Conservation (phyloP, 2,329 filamentous ascomycete species). For the Neofusicoccum umdonicola region DNA sequence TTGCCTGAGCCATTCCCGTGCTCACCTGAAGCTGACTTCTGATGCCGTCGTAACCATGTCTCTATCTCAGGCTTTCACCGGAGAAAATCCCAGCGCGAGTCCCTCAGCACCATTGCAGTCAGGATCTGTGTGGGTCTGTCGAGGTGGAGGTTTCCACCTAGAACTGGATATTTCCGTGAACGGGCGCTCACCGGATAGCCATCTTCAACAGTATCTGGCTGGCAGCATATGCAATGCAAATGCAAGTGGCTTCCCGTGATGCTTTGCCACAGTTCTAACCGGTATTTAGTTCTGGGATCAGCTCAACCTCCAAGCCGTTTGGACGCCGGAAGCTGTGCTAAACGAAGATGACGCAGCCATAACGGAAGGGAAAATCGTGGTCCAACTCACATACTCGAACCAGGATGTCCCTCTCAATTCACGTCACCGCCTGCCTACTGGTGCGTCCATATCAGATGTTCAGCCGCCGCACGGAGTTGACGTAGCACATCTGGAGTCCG, state of each 20-base stretch:
- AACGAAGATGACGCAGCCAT: not conserved
- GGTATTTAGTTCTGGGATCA: conserved; percentile 36
- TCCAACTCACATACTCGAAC: conserved; percentile 26
- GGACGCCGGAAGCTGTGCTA: not conserved
- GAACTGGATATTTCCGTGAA: conserved; percentile 26
- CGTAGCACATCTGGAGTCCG: conserved; percentile 26
- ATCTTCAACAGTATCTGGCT: conserved; percentile 25
- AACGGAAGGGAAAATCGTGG: conserved; percentile 16
- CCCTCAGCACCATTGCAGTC: conserved; percentile 26
- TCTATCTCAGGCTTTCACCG: not conserved
- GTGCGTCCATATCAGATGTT: conserved; percentile 29
- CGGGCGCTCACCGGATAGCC: conserved; percentile 25
- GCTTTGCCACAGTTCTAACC: conserved; percentile 3
- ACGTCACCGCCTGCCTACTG: conserved; percentile 25
- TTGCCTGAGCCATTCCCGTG: conserved; percentile 27
- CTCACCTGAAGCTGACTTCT: conserved; percentile 28
- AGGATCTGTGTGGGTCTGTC: conserved; percentile 37
- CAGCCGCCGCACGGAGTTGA: conserved; percentile 31
- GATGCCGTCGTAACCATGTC: not conserved
- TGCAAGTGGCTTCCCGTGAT: conserved; percentile 4
- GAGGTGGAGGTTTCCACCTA: conserved; percentile 31
- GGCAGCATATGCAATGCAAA: conserved; percentile 27
- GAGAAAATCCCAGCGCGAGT: conserved; percentile 3
- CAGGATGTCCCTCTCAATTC: conserved; percentile 13
- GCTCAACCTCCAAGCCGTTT: conserved; percentile 29